Percentiles rank a stretch among this genome's conserved stretches.
phyloP scores from a whole-genome alignment of 1,284 basidiomycete species.

The Ceratobasidium theobromae region DNA sequence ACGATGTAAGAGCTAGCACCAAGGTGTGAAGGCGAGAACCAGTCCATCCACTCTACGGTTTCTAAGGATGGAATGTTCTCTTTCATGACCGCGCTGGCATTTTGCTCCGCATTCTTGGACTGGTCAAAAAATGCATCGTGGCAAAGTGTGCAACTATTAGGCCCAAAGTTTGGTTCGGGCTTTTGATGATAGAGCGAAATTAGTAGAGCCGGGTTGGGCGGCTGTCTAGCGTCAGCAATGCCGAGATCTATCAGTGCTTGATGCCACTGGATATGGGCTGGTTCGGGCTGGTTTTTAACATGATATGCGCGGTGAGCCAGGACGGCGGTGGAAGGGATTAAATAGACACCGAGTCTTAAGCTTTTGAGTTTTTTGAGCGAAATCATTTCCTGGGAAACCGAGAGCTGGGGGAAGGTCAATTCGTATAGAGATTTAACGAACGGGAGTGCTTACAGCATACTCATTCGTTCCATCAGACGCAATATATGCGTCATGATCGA shows the following conservation, averaged over 20 bases:
- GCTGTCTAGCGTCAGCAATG: not conserved
- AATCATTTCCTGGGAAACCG: constrained; percentile 15
- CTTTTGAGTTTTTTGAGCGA: not conserved
- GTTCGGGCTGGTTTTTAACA: not conserved
- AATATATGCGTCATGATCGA: constrained; percentile 30
- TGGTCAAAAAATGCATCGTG: not conserved
- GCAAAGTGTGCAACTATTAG: constrained; percentile 9
- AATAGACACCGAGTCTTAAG: constrained; percentile 18
- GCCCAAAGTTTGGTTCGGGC: not conserved
- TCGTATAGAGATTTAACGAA: not conserved
- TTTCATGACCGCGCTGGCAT: not conserved
- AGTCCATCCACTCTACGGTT: constrained; percentile 25
- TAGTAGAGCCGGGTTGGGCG: not conserved
- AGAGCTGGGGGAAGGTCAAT: not conserved
- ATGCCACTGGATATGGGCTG: constrained; percentile 5
- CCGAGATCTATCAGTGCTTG: constrained; percentile 3
- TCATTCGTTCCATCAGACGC: constrained; percentile 13
- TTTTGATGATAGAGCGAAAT: constrained; percentile 15
- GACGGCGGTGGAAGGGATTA: constrained; percentile 7
- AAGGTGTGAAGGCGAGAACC: constrained; percentile 6
- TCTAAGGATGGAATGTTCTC: not conserved
- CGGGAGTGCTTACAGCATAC: constrained; percentile 15
- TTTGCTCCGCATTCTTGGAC: not conserved
- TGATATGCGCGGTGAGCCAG: constrained; percentile 17
- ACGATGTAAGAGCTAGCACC: not conserved